Conservation (phyloP, 1,139 yeast genomes). For the Magnusiomyces ingens region DNA sequence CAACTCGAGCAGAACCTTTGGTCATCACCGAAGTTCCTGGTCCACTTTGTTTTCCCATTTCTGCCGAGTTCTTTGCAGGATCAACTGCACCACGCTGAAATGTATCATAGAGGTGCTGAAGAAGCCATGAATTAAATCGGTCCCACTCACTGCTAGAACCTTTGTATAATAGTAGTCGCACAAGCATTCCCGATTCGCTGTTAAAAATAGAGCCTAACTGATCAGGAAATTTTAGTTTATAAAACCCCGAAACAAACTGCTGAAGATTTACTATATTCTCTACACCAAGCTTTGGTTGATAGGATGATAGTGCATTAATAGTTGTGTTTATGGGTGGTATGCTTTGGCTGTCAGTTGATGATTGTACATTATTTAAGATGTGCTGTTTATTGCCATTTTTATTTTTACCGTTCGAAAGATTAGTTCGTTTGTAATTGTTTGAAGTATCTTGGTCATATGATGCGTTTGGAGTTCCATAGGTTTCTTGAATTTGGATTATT, state of each 20-base stretch:
- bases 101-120: constrained; percentile 18
- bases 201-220: constrained; percentile 25
- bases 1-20: not conserved
- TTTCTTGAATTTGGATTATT: constrained; percentile 2
- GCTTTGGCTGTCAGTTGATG: constrained; percentile 16
- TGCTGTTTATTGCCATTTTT: constrained; percentile 9
- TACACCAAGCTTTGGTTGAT: constrained; percentile 11
- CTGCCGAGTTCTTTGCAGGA: not conserved
- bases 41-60: constrained; percentile 10
- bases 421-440: not conserved
- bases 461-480: constrained; percentile 9
- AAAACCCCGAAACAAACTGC: constrained; percentile 22
- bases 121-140: constrained; percentile 26
- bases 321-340: constrained; percentile 18
- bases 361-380: constrained; percentile 16
- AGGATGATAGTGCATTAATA: constrained; percentile 19
- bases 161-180: constrained; percentile 22
- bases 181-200: constrained; percentile 19
- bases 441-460: constrained; percentile 14
- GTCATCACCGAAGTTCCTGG: constrained; percentile 1
- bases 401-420: constrained; percentile 1
- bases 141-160: constrained; percentile 22
- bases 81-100: not conserved
- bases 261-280: constrained; percentile 20
- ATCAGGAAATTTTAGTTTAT: constrained; percentile 23